phyloP scores from a whole-genome alignment of 768 basidiomycete genomes.

The Mycena polygramma region DNA sequence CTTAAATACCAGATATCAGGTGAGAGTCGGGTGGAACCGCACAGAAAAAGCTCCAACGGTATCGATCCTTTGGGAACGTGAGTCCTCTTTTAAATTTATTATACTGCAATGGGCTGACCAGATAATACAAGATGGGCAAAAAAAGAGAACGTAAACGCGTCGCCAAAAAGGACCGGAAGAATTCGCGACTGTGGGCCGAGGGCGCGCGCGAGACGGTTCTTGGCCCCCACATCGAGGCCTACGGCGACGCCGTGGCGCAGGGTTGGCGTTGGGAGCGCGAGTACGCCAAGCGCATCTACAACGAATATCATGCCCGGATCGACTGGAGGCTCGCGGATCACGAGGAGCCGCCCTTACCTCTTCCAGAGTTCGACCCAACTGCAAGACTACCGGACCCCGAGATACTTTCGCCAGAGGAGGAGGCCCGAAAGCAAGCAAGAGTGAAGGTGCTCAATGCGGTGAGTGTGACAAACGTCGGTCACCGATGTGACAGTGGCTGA shows the following conservation, averaged over 20 bases:
- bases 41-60: too few relatives aligned
- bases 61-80: too few relatives aligned
- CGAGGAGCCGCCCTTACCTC: slow-evolving; percentile 11
- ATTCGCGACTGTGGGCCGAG: slow-evolving; percentile 22
- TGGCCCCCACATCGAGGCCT: background rate
- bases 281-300: background rate
- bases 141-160: background rate
- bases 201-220: slow-evolving; percentile 12
- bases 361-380: background rate
- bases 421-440: too few relatives aligned
- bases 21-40: too few relatives aligned
- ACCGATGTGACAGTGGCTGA: too few relatives aligned
- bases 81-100: too few relatives aligned
- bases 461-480: too few relatives aligned
- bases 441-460: too few relatives aligned
- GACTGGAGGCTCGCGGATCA: slow-evolving; percentile 15
- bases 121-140: too few relatives aligned
- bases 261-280: slow-evolving; percentile 10
- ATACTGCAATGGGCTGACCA: too few relatives aligned
- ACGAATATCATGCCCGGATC: slow-evolving; percentile 16
- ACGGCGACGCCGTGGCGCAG: background rate
- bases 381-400: background rate
- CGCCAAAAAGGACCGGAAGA: background rate
- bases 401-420: slow-evolving; percentile 3
- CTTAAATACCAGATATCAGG: too few relatives aligned